Base-by-base conservation (phyloP, 2,329 filamentous ascomycete genomes). In the Nemania sp. region DNA sequence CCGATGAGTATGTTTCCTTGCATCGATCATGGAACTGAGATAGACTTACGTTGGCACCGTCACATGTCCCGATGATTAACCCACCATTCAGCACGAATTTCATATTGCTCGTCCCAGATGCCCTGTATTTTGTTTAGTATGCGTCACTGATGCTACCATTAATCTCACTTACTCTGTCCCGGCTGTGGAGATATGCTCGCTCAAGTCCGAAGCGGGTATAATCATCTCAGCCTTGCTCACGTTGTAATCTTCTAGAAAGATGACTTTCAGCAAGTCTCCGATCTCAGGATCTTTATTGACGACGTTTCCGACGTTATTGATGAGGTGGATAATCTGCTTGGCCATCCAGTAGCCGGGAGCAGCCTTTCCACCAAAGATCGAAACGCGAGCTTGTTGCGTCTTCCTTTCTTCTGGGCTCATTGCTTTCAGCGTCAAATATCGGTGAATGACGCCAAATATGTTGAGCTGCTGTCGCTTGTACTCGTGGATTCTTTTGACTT, bases 311-410 rank as follows among this genome's bases (percentile, higher is more conserved):
- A 98, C 95, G 63, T 88, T 89, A 80, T 97, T 98, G 81, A 99
- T 88, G 59, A 99, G 85, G 74, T 98, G 94, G 70, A 99, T 99
- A 68, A 97, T 92, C 42, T 95, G 96, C 85, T 99, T 99, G 39
- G 95, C 95, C 95, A 98, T 99, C 95, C 95, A 99, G 82, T 99
- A 99, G 15, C 95, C 95, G 0, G 95, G 95, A 1, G 95, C 95
- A 25, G 95, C 95, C 80, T 99, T 99, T 70, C 95, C 95, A 73
- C 95, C 95, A 74, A 99, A 98, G 76, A 99, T 96, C 59, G 90
- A 95, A 10, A 98, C 95, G 53, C 94, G 89, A 15, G 93, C 92
- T 46, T 89, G 85, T 62, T 91, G 83, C 79, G 95, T 95, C 83
- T 96, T 94, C 67, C 88, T 87, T 74, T 97, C 90, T 70, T 92